Evolutionary conservation across 805 yeast species (phyloP).

Genomic region (Zygosaccharomyces bailii): DNA sequence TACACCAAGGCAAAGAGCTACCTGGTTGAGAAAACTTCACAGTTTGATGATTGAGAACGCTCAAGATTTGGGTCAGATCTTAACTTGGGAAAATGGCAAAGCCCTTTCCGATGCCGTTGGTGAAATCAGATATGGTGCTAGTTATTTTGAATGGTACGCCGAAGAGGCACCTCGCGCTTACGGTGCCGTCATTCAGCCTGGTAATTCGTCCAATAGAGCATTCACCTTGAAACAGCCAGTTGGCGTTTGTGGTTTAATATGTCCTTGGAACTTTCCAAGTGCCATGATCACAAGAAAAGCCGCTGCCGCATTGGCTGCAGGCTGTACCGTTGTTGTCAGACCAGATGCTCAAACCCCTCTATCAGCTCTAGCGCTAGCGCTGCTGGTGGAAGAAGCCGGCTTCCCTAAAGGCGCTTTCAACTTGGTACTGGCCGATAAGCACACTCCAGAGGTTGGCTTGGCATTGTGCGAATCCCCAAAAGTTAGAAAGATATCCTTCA

Average conservation of each 20-base stretch:
- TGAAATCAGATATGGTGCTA: conserved; percentile 57
- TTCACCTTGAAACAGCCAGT: conserved; percentile 56
- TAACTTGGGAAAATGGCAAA: conserved; percentile 62
- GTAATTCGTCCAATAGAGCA: conserved; percentile 48
- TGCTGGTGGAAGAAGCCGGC: conserved; percentile 55
- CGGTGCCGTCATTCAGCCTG: conserved; percentile 56
- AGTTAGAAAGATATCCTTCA: conserved; percentile 57
- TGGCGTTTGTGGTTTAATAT: conserved; percentile 60
- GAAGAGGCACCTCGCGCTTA: conserved; percentile 57
- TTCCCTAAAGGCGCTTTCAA: conserved; percentile 58
- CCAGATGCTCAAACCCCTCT: conserved; percentile 63
- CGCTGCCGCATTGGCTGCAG: conserved; percentile 64
- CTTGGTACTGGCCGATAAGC: conserved; percentile 47
- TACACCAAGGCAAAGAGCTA: conserved; percentile 48
- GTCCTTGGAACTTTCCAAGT: conserved; percentile 67
- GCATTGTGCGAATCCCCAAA: conserved; percentile 46
- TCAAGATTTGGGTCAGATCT: conserved; percentile 54
- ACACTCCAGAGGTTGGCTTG: conserved; percentile 52
- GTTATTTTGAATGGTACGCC: conserved; percentile 86
- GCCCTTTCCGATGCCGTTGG: conserved; percentile 51
- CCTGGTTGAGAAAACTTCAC: conserved; percentile 48
- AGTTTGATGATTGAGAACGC: conserved; percentile 51
- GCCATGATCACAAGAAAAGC: conserved; percentile 67
- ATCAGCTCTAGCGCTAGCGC: conserved; percentile 54
- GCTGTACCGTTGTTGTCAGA: conserved; percentile 57